phyloP scores from a whole-genome alignment of 2,329 filamentous ascomycete species.

The Chalaropsis ovoidea region DNA sequence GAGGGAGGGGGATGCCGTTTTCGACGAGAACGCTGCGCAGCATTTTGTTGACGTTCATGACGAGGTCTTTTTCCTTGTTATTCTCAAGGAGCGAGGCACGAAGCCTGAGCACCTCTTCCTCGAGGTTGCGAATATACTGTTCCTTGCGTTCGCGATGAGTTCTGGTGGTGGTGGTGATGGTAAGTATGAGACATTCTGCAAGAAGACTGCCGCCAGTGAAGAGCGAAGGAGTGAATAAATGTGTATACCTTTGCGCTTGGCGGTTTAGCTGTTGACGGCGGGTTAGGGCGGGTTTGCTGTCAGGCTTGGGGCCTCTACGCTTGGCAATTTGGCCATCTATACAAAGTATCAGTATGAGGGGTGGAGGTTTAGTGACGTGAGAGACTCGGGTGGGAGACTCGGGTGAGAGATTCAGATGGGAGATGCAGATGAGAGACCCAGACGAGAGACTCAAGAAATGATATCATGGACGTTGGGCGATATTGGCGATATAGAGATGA shows the following conservation, averaged over 20 bases:
- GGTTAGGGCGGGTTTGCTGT: constrained; percentile 88
- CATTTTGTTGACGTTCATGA: constrained; percentile 20
- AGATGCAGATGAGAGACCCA: too few species aligned
- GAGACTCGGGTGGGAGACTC: background rate
- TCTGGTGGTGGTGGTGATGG: constrained; percentile 44
- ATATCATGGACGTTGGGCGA: background rate
- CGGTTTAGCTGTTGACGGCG: constrained; percentile 87
- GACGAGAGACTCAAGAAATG: background rate
- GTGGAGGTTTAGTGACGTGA: background rate
- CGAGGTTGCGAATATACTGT: constrained; percentile 85
- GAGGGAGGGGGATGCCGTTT: constrained; percentile 38
- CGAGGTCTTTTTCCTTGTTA: constrained; percentile 56
- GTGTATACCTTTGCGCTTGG: constrained; percentile 75
- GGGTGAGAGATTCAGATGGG: too few species aligned
- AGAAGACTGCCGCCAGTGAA: background rate
- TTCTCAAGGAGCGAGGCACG: constrained; percentile 58
- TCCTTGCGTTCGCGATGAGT: constrained; percentile 96
- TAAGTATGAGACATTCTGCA: background rate
- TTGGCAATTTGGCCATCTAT: constrained; percentile 74
- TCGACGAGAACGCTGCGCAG: constrained; percentile 51
- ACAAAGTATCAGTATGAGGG: background rate
- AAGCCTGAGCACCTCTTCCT: constrained; percentile 80
- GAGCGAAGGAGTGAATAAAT: background rate
- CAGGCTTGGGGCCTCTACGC: constrained; percentile 85
- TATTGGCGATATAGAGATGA: too few species aligned